Base-by-base conservation (phyloP, 495 filamentous ascomycete genomes). In the Lichenothelia convexa region DNA sequence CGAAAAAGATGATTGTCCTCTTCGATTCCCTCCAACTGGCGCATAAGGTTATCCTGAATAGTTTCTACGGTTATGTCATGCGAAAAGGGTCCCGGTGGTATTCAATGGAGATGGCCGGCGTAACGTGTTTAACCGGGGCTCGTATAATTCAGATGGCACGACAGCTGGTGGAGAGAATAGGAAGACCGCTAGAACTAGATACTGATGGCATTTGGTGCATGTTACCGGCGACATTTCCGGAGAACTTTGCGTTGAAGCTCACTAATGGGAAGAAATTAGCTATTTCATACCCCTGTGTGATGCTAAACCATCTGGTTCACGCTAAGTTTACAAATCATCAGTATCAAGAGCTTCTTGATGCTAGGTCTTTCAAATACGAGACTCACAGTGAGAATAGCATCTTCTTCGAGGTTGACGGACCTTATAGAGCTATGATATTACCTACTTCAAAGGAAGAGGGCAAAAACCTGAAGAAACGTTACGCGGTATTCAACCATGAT, bases 191-290 rank as follows among this genome's bases (percentile, higher is more conserved):
- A 32, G 89, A 99, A 58, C 70, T 99, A n/a, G 89, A 99, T 58
- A 99, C 89, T 2, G 89, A 99, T 50, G 89, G 89, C 72, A 99
- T 99, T 50, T 99, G 89, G 89, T 99, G 89, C 65, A 99, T 99
- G 72, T 67, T 99, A 46, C 89, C 89, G 0, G 89, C 83, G 2
- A 86, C 82, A 0, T 99, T 99, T 49, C 89, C 89, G 0, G 89
- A 99, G 48, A 93, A 99, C 54, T 92, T 94, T 53, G 70, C 76
- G 5, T 99, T 99, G 64, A 85, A 74, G 34, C 56, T 95, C 35
- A 85, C 85, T 51, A 89, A 85, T 47, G 91, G 89, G 38, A 95
- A 93, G 65, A 95, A 94, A 49, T 50, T 94, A 38, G 64, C 80
- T 12, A 86, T 99, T 37, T 95, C 91, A 0, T 99, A 95, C 48